Percentiles rank a stretch among this genome's conserved stretches.
phyloP scores from a whole-genome alignment of 352 stramenopile species.

The Albugo laibachii region DNA sequence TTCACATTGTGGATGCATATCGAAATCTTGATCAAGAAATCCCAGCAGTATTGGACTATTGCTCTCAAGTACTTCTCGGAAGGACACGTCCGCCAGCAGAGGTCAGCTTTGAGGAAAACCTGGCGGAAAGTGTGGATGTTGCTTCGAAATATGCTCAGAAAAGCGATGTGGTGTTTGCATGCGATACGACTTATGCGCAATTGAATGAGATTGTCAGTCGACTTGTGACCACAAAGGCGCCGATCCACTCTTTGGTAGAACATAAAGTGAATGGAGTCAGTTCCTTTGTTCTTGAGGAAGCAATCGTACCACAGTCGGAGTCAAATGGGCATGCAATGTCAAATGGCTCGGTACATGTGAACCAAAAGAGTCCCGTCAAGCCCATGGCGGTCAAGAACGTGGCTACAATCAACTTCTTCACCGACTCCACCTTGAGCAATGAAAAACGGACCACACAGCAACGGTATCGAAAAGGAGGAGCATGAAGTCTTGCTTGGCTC shows the following conservation, averaged over 20 bases:
- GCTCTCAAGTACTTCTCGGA: constrained; percentile 63
- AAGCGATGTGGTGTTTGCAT: constrained; percentile 57
- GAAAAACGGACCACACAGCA: no score
- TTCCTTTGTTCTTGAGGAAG: no score
- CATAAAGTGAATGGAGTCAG: no score
- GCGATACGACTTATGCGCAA: constrained; percentile 36
- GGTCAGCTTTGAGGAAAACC: constrained; percentile 56
- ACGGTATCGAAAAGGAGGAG: not conserved
- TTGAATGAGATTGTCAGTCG: no score
- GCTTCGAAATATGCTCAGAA: constrained; percentile 42
- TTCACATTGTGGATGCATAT: constrained; percentile 62
- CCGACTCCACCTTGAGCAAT: constrained; percentile 38
- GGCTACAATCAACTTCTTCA: constrained; percentile 73
- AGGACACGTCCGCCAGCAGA: constrained; percentile 57
- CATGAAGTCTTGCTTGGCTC: not conserved
- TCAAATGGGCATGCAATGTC: no score
- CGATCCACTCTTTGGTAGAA: no score
- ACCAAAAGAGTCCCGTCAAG: no score
- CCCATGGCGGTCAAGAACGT: constrained; percentile 14
- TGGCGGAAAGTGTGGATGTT: constrained; percentile 55
- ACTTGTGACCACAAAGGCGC: no score
- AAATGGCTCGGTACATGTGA: no score
- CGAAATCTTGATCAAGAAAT: constrained; percentile 51
- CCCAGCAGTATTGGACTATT: constrained; percentile 68
- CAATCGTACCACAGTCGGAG: no score